These are phyloP conservation scores for Grifola frondosa DNA, from an alignment of 1,284 basidiomycete species.

Conservation along the genomic window DNA sequence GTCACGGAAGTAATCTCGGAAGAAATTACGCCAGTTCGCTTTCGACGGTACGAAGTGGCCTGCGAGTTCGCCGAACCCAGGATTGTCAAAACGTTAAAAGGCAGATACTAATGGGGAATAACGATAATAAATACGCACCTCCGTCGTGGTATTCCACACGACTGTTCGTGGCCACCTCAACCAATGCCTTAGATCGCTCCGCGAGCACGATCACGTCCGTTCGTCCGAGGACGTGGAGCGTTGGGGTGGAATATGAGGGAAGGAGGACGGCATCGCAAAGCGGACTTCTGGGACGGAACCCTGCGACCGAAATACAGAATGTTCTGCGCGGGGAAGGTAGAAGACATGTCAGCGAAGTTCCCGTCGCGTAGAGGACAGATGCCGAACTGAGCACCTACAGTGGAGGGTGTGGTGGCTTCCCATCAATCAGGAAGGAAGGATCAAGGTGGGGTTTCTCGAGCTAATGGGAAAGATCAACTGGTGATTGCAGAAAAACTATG, in stretches of 20 bases:
- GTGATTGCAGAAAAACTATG: neutral
- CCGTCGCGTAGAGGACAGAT: neutral
- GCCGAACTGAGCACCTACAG: constrained; percentile 49
- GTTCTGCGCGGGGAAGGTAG: constrained; percentile 38
- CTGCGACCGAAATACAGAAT: constrained; percentile 70
- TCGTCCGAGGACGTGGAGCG: constrained; percentile 78
- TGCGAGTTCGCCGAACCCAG: constrained; percentile 34
- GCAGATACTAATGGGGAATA: constrained; percentile 1
- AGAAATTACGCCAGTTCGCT: constrained; percentile 70
- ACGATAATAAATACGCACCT: constrained; percentile 45
- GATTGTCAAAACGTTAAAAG: neutral
- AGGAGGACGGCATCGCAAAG: constrained; percentile 55
- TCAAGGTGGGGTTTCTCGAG: constrained; percentile 55
- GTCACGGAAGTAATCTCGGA: constrained; percentile 50
- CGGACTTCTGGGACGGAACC: constrained; percentile 58
- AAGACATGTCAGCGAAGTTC: neutral
- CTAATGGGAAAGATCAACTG: constrained; percentile 25
- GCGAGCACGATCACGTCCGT: constrained; percentile 80
- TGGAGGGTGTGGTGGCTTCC: constrained; percentile 62
- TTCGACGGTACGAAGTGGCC: constrained; percentile 82
- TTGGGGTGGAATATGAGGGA: constrained; percentile 64
- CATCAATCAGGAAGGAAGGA: constrained; percentile 67
- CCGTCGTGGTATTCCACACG: constrained; percentile 76
- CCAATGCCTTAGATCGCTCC: constrained; percentile 64
- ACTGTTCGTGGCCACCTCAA: constrained; percentile 55